Evolutionary conservation across 2,329 filamentous ascomycete genomes (phyloP), one percentile per base, ranked within the genome.

Genomic region (Magnaporthiopsis poae): DNA sequence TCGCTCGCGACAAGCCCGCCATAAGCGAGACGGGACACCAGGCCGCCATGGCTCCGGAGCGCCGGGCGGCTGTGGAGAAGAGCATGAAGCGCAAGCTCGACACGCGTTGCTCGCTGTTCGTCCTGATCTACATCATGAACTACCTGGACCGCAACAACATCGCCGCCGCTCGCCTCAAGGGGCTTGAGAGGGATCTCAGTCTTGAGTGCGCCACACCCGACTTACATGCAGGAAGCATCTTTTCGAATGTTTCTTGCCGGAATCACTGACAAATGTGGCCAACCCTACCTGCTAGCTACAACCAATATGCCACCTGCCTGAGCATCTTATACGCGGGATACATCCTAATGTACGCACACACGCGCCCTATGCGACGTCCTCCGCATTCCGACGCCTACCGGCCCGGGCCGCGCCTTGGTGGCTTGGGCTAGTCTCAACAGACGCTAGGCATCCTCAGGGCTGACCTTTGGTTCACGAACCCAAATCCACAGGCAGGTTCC

Each of bases 51-150:
- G 21, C 33, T 7, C 56, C 64, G 33, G 33, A 33, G 64, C 64
- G 64, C 25, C 64, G 64, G 27, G 64, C 64, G 21, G 64, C 9
- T 0, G 77, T 82, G 5, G 86, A 89, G 75, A 80, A 77, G 68
- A 80, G 78, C 65, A 75, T 90, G 69, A 78, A 82, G 69, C 78
- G 82, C 65, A 89, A 88, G 75, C 84, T 90, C n/a, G 87, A 89
- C 71, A 68, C 82, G 11, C 77, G 64, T 1, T 64, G 61, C 59
- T 62, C 39, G n/a, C 59, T 67, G 27, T 65, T 68, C n/a, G 64
- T 68, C n/a, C 59, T 68, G 56, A 65, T 68, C 25, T 68, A 68
- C 46, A 67, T 68, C 36, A 60, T 68, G 56, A 68, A 67, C 63
- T 68, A 67, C 31, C 46, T 68, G 4, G 65, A 66, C n/a, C 64